A percentile compares a stretch with the other conserved stretches of the same genome.
Evolutionary conservation across 106 monocot genomes (phyloP).

Genomic region (Hemerocallis citrina): DNA sequence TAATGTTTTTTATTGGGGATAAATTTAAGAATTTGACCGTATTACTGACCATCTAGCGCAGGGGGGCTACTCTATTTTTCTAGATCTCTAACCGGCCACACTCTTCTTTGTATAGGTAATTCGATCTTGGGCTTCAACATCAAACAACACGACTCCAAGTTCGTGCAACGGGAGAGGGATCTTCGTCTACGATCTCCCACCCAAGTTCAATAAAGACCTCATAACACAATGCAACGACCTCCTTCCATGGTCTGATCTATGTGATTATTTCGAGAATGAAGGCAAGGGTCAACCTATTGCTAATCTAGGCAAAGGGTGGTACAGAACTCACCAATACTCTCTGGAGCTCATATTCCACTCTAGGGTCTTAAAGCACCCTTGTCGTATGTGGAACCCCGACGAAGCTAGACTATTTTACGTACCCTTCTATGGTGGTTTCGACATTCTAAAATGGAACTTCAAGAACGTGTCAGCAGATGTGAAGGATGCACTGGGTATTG

Average conservation of each 20-base stretch:
- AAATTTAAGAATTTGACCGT: no score
- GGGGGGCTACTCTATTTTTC: no score
- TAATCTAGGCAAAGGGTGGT: constrained; percentile 27
- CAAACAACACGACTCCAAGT: no score
- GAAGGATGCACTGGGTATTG: constrained; percentile 28
- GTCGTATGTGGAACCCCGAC: constrained; percentile 21
- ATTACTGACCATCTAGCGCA: no score
- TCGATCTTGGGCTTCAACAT: constrained; percentile 15
- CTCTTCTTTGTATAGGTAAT: no score
- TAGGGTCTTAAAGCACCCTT: constrained; percentile 22
- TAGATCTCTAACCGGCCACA: no score
- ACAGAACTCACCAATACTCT: constrained; percentile 50
- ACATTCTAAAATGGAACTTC: constrained; percentile 45
- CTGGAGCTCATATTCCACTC: constrained; percentile 60
- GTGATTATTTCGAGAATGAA: constrained; percentile 34
- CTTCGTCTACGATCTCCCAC: constrained; percentile 47
- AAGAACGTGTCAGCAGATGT: constrained; percentile 29
- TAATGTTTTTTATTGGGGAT: no score
- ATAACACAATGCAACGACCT: constrained; percentile 16
- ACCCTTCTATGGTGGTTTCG: constrained; percentile 56
- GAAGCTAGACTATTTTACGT: constrained; percentile 43
- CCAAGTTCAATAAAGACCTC: constrained; percentile 47
- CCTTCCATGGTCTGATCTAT: constrained; percentile 47
- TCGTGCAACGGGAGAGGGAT: constrained; percentile 27
- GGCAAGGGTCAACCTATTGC: constrained; percentile 28